These are phyloP conservation scores for Chlamydomonas eustigma DNA, from an alignment of 139 green algal species.

Conservation along the genomic window DNA sequence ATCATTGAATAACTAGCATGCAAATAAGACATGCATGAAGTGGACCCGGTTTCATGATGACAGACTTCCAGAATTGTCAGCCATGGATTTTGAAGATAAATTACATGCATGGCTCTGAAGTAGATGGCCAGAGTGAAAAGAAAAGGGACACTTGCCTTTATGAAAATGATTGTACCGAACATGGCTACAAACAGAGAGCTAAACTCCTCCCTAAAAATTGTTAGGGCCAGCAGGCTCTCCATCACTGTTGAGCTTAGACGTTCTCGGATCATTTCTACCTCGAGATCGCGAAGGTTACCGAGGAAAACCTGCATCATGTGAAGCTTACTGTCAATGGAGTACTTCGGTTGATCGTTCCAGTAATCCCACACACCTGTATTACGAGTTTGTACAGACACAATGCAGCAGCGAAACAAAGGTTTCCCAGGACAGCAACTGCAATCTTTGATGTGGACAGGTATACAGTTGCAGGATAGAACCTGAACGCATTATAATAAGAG, in stretches of 20 bases:
- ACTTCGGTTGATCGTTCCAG: too few relatives aligned
- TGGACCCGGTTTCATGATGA: too few relatives aligned
- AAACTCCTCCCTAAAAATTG: slow-evolving; percentile 94
- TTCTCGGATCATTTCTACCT: slow-evolving; percentile 93
- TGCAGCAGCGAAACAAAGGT: slow-evolving; percentile 80
- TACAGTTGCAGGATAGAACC: slow-evolving; percentile 89
- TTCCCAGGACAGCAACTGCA: slow-evolving; percentile 83
- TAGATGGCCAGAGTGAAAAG: background rate
- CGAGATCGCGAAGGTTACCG: slow-evolving; percentile 82
- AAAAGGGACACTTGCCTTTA: slow-evolving; percentile 72
- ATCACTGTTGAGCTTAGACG: slow-evolving; percentile 79
- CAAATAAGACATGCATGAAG: too few relatives aligned
- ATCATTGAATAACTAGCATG: too few relatives aligned
- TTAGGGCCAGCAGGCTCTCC: slow-evolving; percentile 96
- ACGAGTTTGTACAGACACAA: slow-evolving; percentile 70
- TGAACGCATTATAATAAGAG: slow-evolving; percentile 23
- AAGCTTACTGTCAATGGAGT: too few relatives aligned
- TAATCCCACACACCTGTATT: slow-evolving; percentile 54
- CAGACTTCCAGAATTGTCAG: too few relatives aligned
- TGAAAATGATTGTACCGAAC: slow-evolving; percentile 90
- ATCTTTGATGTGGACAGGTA: slow-evolving; percentile 93
- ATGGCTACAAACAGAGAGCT: slow-evolving; percentile 75
- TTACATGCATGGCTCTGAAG: too few relatives aligned
- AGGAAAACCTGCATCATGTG: slow-evolving; percentile 90
- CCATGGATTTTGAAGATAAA: too few relatives aligned